Evolutionary conservation across 345 rosid species (phyloP).

Genomic region (Salix suchowensis): DNA sequence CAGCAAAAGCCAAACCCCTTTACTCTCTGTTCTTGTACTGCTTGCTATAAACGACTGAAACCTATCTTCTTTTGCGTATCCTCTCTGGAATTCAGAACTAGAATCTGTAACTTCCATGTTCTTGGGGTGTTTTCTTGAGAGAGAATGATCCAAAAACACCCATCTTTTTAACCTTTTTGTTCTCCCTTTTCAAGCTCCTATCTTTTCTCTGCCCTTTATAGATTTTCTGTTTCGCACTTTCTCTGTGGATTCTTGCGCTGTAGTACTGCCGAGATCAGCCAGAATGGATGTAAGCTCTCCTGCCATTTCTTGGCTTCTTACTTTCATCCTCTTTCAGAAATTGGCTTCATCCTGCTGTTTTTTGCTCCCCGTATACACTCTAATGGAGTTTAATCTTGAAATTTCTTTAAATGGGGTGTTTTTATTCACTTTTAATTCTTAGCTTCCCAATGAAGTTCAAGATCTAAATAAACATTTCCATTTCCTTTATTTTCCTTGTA

Average conservation of each 20-base stretch:
- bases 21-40: background rate
- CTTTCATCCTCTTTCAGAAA: background rate
- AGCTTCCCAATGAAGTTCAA: background rate
- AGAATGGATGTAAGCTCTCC: conserved; percentile 23
- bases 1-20: background rate
- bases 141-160: conserved; percentile 11
- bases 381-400: too few relatives aligned
- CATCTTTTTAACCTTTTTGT: background rate
- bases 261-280: background rate
- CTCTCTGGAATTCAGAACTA: conserved; percentile 21
- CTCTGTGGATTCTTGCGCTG: background rate
- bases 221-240: background rate
- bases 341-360: background rate
- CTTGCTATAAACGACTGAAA: conserved; percentile 14
- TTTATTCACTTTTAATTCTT: background rate
- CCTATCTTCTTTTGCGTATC: conserved; percentile 26
- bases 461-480: too few relatives aligned
- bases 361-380: background rate
- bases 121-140: conserved; percentile 5
- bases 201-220: background rate
- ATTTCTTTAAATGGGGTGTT: too few relatives aligned
- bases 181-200: background rate
- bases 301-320: background rate
- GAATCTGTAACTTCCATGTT: conserved; percentile 14
- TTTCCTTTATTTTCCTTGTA: background rate